Evolutionary conservation across 768 basidiomycete genomes (phyloP).

Genomic region (Suillus ampliporus): DNA sequence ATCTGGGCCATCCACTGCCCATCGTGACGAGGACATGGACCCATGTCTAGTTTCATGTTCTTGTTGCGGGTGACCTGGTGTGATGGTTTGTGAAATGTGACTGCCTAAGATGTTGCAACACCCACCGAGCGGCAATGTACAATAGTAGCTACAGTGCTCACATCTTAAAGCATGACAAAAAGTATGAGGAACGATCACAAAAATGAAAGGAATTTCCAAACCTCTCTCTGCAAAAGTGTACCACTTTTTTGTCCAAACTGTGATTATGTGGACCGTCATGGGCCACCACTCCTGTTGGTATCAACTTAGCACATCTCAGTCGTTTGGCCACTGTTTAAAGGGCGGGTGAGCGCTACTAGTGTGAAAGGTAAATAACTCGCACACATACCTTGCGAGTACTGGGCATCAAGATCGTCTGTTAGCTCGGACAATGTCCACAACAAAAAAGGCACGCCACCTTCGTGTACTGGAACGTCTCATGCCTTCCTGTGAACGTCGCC

Average conservation of each 20-base stretch:
- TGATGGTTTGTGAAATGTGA: background rate
- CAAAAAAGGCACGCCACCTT: slow-evolving; percentile 45
- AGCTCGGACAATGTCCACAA: background rate
- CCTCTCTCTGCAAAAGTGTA: slow-evolving; percentile 62
- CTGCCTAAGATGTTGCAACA: background rate
- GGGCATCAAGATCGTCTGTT: background rate
- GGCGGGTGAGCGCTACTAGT: background rate
- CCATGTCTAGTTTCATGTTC: slow-evolving; percentile 70
- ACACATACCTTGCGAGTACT: slow-evolving; percentile 60
- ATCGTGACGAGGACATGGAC: slow-evolving; percentile 62
- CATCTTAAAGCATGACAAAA: slow-evolving; percentile 42
- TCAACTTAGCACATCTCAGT: slow-evolving; percentile 51
- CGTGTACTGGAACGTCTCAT: slow-evolving; percentile 68
- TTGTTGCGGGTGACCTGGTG: slow-evolving; percentile 58
- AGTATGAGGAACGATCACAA: background rate
- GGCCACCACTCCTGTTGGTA: slow-evolving; percentile 46
- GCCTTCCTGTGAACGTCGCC: slow-evolving; percentile 62
- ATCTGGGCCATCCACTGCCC: slow-evolving; percentile 61
- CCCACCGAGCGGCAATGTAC: slow-evolving; percentile 59
- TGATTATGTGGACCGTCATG: slow-evolving; percentile 59
- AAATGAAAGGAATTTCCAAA: slow-evolving; percentile 24
- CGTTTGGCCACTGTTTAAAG: slow-evolving; percentile 50
- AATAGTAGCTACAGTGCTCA: slow-evolving; percentile 61
- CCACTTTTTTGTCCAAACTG: slow-evolving; percentile 45
- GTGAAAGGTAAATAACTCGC: background rate